Evolutionary conservation across 169 alveolate species (phyloP).

Genomic region (Perkinsus marinus): DNA sequence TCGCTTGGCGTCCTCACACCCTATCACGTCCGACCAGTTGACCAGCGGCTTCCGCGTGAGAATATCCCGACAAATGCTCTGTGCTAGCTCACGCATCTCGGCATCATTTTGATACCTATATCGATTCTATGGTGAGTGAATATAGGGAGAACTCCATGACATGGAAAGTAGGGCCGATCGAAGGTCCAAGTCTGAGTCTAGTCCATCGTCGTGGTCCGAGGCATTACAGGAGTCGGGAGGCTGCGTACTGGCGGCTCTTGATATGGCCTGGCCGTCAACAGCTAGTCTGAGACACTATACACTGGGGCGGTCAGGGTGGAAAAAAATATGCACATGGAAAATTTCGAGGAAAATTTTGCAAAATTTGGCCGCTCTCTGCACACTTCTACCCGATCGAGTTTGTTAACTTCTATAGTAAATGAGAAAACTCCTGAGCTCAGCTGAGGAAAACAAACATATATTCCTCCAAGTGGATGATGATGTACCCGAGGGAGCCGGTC

Average conservation of each 20-base stretch:
- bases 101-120: conserved; percentile 41
- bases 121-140: conserved; percentile 45
- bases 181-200: conserved; percentile 7
- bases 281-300: background rate
- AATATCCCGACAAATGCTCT: conserved; percentile 53
- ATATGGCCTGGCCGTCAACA: conserved; percentile 1
- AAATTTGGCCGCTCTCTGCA: no score
- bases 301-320: background rate
- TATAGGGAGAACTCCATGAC: conserved; percentile 38
- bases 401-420: no score
- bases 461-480: no score
- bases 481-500: no score
- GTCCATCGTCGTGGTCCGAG: conserved; percentile 25
- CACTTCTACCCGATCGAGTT: no score
- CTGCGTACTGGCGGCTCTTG: conserved; percentile 2
- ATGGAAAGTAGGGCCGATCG: conserved; percentile 22
- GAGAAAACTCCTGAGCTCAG: no score
- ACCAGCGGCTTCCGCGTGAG: conserved; percentile 42
- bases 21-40: conserved; percentile 52
- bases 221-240: background rate
- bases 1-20: conserved; percentile 67
- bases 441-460: no score
- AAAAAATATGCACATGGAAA: background rate
- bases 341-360: no score
- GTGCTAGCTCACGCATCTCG: conserved; percentile 50